phyloP scores from a whole-genome alignment of 1,284 basidiomycete species.

The Rhodotorula sp. region DNA sequence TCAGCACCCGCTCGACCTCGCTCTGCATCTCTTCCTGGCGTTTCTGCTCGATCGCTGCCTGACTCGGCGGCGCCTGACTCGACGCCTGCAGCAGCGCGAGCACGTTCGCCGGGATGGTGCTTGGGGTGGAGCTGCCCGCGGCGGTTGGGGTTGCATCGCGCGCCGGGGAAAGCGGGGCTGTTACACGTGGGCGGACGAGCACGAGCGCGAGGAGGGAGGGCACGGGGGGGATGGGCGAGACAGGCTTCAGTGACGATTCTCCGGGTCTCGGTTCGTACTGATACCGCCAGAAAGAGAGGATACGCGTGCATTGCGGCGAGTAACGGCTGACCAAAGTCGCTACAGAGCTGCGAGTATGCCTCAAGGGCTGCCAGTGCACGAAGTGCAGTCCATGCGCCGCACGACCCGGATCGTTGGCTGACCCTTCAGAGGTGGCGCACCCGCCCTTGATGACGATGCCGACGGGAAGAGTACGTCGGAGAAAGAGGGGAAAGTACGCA shows the following conservation, averaged over 20 bases:
- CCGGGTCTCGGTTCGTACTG: not conserved
- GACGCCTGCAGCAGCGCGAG: conserved; percentile 27
- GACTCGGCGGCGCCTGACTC: not conserved
- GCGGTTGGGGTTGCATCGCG: not conserved
- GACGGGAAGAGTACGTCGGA: not conserved
- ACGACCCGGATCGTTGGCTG: no score
- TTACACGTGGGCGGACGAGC: not conserved
- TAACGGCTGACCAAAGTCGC: conserved; percentile 7
- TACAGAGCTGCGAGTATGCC: not conserved
- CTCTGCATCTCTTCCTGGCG: conserved; percentile 11
- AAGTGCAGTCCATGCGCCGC: not conserved
- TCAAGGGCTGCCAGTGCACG: not conserved
- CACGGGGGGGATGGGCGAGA: not conserved
- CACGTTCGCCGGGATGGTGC: conserved; percentile 32
- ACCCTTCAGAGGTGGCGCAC: no score
- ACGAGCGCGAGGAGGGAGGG: no score
- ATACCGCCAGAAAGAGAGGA: not conserved
- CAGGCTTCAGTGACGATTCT: conserved; percentile 1
- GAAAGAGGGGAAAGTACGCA: not conserved
- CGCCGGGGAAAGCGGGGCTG: not conserved
- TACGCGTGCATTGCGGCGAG: conserved; percentile 26
- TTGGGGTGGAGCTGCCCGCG: not conserved
- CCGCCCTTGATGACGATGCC: no score
- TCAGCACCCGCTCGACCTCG: conserved; percentile 28
- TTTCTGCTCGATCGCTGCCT: conserved; percentile 21